Base-by-base conservation (phyloP, 2,329 filamentous ascomycete genomes). In the Arthrobotrys pseudoclavata region DNA sequence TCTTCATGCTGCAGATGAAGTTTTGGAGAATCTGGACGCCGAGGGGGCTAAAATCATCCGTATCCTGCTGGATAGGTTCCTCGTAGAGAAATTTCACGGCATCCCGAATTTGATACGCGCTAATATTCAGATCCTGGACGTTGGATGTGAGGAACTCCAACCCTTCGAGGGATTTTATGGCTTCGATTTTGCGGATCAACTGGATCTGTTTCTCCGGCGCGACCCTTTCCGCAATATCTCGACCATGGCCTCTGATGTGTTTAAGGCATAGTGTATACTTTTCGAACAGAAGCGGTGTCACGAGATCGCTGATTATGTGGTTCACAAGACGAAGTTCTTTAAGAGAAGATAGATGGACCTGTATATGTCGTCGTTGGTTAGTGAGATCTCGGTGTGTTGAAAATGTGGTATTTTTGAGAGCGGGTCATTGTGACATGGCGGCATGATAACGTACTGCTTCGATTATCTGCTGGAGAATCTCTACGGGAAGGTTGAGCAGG, bases 381-480 rank as follows among this genome's bases (percentile, higher is more conserved):
- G 52, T 7, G 3, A 37, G n/a, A 37, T 45, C 15, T 2, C 18
- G 10, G 20, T 67, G 71, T 53, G 71, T 76, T 76, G 71, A 31
- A 29, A 24, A 20, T 69, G 71, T 76, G 53, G 45, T 76, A 64
- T 50, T 64, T 50, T 20, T 1, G 10, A 4, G 12, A 48, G 26
- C 42, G 45, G 26, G 22, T 9, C 34, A 50, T 15, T 20, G 47
- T 22, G 69, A 47, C 15, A 42, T 34, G 37, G 34, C 4, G n/a
- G 42, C 15, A n/a, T 2, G 2, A 29, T 29, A 7, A 63, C 71
- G 48, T 50, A 69, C 71, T 13, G 22, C 20, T 37, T 63, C 55
- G 13, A 76, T n/a, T 34, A 76, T 69, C 22, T 69, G 52, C 9
- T 69, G 71, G 31, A 76, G 63, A 47, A 76, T 61, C 55, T 76